phyloP scores from a whole-genome alignment of 768 basidiomycete genomes.

The Cubamyces sp. region DNA sequence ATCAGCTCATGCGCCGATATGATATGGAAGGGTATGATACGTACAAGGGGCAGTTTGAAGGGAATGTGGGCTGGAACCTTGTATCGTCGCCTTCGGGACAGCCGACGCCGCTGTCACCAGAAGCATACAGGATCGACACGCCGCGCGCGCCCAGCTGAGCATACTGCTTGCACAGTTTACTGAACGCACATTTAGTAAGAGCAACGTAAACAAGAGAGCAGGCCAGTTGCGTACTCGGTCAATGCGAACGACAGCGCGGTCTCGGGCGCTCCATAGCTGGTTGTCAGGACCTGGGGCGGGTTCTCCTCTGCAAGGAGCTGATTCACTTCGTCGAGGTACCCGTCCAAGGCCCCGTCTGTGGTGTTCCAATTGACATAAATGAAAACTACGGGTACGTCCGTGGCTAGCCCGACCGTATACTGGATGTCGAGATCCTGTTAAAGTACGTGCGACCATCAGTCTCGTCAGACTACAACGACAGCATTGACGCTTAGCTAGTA shows the following conservation, averaged over 20 bases:
- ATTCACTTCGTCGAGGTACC: constrained; percentile 38
- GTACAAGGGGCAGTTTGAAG: constrained; percentile 40
- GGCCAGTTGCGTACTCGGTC: constrained; percentile 21
- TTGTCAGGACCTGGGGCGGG: constrained; percentile 39
- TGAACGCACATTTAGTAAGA: no score
- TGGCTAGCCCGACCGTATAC: constrained; percentile 37
- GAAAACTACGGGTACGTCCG: constrained; percentile 36
- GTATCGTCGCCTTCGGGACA: constrained; percentile 31
- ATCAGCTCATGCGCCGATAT: neutral
- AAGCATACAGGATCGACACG: constrained; percentile 40
- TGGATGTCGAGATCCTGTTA: constrained; percentile 42
- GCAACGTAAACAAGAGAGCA: no score
- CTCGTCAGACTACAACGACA: no score
- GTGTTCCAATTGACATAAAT: constrained; percentile 35
- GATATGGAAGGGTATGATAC: neutral
- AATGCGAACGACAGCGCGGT: constrained; percentile 43
- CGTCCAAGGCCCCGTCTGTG: constrained; percentile 34
- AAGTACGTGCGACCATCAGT: no score
- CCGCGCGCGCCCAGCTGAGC: constrained; percentile 43
- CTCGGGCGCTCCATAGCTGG: constrained; percentile 51
- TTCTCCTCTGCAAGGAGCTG: constrained; percentile 27
- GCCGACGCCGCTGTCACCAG: constrained; percentile 41
- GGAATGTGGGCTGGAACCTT: constrained; percentile 41
- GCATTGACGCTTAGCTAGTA: constrained; percentile 27
- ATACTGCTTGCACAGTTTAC: constrained; percentile 39